Conservation (phyloP, 768 basidiomycete genomes). For the Vishniacozyma victoriae region DNA sequence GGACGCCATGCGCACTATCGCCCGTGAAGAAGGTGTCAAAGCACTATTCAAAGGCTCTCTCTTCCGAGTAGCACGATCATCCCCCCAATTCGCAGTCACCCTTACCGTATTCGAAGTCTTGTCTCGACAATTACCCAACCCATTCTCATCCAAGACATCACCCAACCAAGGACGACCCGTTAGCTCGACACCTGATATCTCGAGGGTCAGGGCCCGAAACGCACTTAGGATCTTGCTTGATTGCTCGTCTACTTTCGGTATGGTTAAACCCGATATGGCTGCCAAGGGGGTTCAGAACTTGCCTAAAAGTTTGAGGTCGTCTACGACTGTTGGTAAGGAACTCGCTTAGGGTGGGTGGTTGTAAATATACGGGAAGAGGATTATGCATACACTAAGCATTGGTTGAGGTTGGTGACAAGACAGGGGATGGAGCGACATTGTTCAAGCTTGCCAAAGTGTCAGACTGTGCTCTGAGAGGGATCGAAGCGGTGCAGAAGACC, state of each 20-base stretch:
- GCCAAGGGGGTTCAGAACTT: slow-evolving; percentile 19
- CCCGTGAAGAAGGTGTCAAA: slow-evolving; percentile 53
- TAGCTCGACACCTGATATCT: slow-evolving; percentile 78
- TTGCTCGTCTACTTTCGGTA: slow-evolving; percentile 41
- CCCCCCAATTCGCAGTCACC: slow-evolving; percentile 71
- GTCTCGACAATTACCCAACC: slow-evolving; percentile 54
- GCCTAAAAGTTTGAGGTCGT: slow-evolving; percentile 19
- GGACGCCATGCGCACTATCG: slow-evolving; percentile 87
- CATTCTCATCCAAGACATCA: slow-evolving; percentile 55
- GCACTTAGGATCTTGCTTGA: slow-evolving; percentile 62
- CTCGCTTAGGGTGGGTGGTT: no score
- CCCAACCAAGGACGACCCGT: slow-evolving; percentile 56
- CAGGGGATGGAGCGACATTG: no score
- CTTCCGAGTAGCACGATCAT: slow-evolving; percentile 31
- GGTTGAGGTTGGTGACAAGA: no score
- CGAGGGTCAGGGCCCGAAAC: slow-evolving; percentile 84
- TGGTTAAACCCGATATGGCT: slow-evolving; percentile 25
- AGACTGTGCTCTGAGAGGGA: no score
- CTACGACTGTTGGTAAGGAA: not conserved
- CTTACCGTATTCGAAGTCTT: slow-evolving; percentile 34
- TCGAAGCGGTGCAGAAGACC: no score
- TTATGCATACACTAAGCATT: no score
- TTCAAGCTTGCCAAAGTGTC: no score
- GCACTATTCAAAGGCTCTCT: slow-evolving; percentile 35
- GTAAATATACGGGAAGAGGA: no score